These are phyloP conservation scores for Talaromyces albobiverticillius DNA, from an alignment of 2,329 filamentous ascomycete genomes.

Conservation along the genomic window DNA sequence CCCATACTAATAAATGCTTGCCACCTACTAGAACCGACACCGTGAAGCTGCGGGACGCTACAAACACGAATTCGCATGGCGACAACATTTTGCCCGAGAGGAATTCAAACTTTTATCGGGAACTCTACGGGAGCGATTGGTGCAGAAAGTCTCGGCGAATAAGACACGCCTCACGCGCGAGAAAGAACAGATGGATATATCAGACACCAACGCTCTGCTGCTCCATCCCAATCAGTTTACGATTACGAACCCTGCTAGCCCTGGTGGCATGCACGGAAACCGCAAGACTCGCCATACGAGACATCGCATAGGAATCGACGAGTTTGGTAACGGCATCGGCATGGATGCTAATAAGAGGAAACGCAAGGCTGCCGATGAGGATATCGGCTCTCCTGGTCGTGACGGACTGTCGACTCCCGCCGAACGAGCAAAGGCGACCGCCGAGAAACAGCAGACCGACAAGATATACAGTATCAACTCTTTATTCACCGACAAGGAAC, in stretches of 20 bases:
- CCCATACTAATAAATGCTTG: no score
- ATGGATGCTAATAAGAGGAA: constrained; percentile 56
- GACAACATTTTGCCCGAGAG: constrained; percentile 60
- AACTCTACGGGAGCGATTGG: constrained; percentile 61
- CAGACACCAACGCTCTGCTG: constrained; percentile 63
- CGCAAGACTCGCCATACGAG: constrained; percentile 63
- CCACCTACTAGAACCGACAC: constrained; percentile 54
- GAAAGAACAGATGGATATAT: constrained; percentile 65
- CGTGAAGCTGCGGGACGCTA: constrained; percentile 55
- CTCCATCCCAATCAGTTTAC: constrained; percentile 65
- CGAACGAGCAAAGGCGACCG: constrained; percentile 53
- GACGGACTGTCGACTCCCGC: constrained; percentile 47
- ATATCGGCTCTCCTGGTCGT: constrained; percentile 57
- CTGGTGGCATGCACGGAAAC: constrained; percentile 58
- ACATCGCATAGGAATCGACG: constrained; percentile 55
- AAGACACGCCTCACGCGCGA: constrained; percentile 58
- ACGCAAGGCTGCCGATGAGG: constrained; percentile 55
- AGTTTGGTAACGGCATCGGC: constrained; percentile 46
- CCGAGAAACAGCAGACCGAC: constrained; percentile 57
- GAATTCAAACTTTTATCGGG: constrained; percentile 59
- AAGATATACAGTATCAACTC: constrained; percentile 60
- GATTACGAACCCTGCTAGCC: constrained; percentile 62
- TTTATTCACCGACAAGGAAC: constrained; percentile 67
- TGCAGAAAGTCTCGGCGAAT: constrained; percentile 57
- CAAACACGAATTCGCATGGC: constrained; percentile 56